Base-by-base conservation (phyloP, 345 rosid species). In the Lagerstroemia speciosa region DNA sequence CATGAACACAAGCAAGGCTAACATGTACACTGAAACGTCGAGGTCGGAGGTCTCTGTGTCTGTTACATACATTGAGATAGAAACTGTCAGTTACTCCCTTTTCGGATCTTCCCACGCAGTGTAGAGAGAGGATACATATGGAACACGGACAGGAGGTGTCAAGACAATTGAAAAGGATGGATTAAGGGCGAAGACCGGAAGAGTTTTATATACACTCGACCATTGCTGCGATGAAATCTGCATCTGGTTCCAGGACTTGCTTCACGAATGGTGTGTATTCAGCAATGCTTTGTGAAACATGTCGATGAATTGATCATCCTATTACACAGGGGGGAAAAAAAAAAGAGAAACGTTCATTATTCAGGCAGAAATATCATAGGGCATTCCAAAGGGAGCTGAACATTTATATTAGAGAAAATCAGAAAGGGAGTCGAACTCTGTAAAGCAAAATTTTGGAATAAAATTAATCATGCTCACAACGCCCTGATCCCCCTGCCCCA, bases 221-320 rank as follows among this genome's bases (percentile, higher is more conserved):
- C 12, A 26, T 15, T 38, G 22, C 26, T 43, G 31, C 3, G 26
- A 71, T 62, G 52, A 30, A 69, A 12, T 30, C 32, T 40, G 38
- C 57, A 26, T 50, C 50, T 8, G 52, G 62, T 33, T 16, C 37
- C 32, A 31, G 24, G 8, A 52, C 14, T 62, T 17, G 22, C 78
- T 87, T 84, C n/a, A n/a, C n/a, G n/a, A n/a, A n/a, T n/a, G n/a
- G n/a, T n/a, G 85, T 31, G 76, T 66, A 73, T 80, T 83, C 65
- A 76, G 71, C 77, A 88, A 63, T 30, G 90, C 79, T 73, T 79
- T 84, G 77, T 81, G 75, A 74, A 88, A 84, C 87, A 82, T 72
- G 74, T 88, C 86, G 5, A 88, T 71, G 71, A 88, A 88, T 66
- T 77, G 88, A 52, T 88, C 90, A 60, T 88, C 93, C 93, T 88